Evolutionary conservation across 1,284 basidiomycete species (phyloP), one percentile per base, ranked within the genome.

Genomic region (Mycena sp.): DNA sequence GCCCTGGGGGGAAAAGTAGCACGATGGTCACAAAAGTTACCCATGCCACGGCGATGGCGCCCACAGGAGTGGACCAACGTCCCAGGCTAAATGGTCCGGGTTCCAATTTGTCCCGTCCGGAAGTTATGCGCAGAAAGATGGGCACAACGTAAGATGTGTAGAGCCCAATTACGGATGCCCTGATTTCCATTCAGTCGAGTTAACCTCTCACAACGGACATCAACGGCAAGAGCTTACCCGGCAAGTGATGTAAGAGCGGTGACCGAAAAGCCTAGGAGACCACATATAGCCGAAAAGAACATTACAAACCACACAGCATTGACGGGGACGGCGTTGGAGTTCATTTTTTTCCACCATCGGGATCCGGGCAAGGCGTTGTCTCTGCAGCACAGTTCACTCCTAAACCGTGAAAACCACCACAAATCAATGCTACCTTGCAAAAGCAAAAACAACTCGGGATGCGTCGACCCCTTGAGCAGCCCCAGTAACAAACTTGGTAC

Each of bases 221-320:
- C 19, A 17, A 56, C 7, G 25, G 14, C 32, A 19, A 30, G 17
- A 23, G 79, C 80, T 50, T 66, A 90, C 89, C 88, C 87, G 12
- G 89, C 88, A 28, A 91, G 81, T 26, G 89, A 89, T 14, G 85
- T 80, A 37, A 91, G 71, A 11, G 88, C 89, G 1, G 89, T 80
- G 44, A 73, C 73, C 9, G 87, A 89, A 72, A 92, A 91, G 0
- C 89, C 88, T 2, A 92, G 76, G 3, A 90, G 73, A 17, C 89
- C 90, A 52, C 86, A 86, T 21, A 92, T 68, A 1, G 79, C 86
- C 3, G 89, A 76, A 28, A 77, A 71, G 29, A 77, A 73, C 75
- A 91, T 88, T n/a, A 90, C 89, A 41, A 91, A 79, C 89, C 90
- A 91, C 5, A 89, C 89, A 1, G 89, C 89, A 66, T 90, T 85